phyloP scores from a whole-genome alignment of 2,329 filamentous ascomycete species.

The Ophioceras dolichostomum region DNA sequence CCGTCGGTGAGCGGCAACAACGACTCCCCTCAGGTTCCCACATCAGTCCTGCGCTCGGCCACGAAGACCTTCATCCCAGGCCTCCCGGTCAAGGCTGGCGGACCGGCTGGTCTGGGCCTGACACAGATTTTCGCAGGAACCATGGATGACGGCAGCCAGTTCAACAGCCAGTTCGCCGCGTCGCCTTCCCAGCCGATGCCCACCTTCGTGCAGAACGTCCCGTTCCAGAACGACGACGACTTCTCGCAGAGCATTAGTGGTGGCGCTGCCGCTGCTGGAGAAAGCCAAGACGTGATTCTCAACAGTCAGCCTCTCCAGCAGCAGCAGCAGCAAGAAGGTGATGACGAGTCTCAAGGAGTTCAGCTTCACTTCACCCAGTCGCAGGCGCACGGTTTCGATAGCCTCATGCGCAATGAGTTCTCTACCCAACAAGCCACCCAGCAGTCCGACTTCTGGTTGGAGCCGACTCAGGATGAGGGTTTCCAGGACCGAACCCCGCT shows the following conservation, averaged over 20 bases:
- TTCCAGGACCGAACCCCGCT: slow-evolving; percentile 64
- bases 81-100: slow-evolving; percentile 40
- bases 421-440: no score
- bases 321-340: slow-evolving; percentile 22
- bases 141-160: slow-evolving; percentile 58
- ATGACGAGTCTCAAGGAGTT: slow-evolving; percentile 26
- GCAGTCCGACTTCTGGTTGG: slow-evolving; percentile 54
- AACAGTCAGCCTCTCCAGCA: slow-evolving; percentile 35
- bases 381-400: slow-evolving; percentile 46
- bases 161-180: slow-evolving; percentile 8
- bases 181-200: slow-evolving; percentile 40
- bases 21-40: slow-evolving; percentile 42
- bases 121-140: slow-evolving; percentile 89
- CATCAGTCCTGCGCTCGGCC: slow-evolving; percentile 54
- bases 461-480: slow-evolving; percentile 71
- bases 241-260: no score
- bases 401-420: slow-evolving; percentile 31
- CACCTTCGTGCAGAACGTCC: slow-evolving; percentile 45
- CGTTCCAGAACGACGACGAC: no score
- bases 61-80: slow-evolving; percentile 61
- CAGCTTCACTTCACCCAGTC: slow-evolving; percentile 48
- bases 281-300: slow-evolving; percentile 39
- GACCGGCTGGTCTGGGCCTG: slow-evolving; percentile 56
- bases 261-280: no score
- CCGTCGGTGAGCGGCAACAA: slow-evolving; percentile 28